phyloP scores from a whole-genome alignment of 2,329 filamentous ascomycete genomes.

The Fusarium chaquense region DNA sequence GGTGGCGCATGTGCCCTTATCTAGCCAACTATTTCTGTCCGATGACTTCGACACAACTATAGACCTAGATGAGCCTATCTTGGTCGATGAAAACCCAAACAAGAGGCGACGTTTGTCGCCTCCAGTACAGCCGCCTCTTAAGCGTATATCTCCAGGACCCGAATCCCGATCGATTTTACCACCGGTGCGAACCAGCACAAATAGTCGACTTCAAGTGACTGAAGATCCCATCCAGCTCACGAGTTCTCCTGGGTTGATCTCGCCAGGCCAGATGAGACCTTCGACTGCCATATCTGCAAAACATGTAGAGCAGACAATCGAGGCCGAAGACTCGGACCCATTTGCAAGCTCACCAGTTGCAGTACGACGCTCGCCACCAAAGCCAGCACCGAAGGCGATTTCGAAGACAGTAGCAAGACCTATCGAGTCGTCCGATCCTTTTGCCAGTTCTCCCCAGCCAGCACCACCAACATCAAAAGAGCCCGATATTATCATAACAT shows the following conservation, averaged over 20 bases:
- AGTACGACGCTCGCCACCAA: background rate
- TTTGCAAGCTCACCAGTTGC: conserved; percentile 53
- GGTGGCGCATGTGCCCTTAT: background rate
- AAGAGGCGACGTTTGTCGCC: conserved; percentile 51
- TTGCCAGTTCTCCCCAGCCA: conserved; percentile 30
- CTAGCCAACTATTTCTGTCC: conserved; percentile 40
- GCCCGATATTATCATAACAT: conserved; percentile 15
- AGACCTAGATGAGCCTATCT: conserved; percentile 51
- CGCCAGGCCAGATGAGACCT: background rate
- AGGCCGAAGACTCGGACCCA: conserved; percentile 48
- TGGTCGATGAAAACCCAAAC: conserved; percentile 39
- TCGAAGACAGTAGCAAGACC: conserved; percentile 1
- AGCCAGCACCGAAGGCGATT: background rate
- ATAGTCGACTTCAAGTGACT: background rate
- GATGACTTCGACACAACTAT: conserved; percentile 58
- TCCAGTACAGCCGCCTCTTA: conserved; percentile 22
- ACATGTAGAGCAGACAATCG: background rate
- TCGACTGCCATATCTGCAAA: background rate
- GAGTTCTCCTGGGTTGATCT: conserved; percentile 49
- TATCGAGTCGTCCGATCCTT: conserved; percentile 41
- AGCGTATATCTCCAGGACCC: conserved; percentile 28
- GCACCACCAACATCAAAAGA: background rate
- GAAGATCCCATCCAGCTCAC: conserved; percentile 54
- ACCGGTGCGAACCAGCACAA: conserved; percentile 14
- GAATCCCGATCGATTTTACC: conserved; percentile 19